phyloP scores from a whole-genome alignment of 371 early-diverging fungal genomes.

The Mortierella sp. region DNA sequence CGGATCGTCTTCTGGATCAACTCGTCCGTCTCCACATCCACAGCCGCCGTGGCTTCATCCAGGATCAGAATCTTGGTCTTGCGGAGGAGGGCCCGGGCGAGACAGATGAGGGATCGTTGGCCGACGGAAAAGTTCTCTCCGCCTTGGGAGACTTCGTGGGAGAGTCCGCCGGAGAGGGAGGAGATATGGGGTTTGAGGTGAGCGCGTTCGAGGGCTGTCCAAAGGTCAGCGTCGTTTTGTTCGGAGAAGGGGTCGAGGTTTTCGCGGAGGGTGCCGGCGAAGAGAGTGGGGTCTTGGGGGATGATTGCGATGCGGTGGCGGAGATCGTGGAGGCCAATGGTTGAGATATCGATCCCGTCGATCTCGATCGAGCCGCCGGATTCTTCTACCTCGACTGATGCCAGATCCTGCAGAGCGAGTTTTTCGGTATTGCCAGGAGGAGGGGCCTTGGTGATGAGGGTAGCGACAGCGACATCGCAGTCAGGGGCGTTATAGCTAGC shows the following conservation, averaged over 20 bases:
- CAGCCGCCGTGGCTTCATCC: conserved; percentile 86
- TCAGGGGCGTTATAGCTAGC: background rate
- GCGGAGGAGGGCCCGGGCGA: conserved; percentile 85
- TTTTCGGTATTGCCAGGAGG: background rate
- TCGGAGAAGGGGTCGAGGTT: conserved; percentile 79
- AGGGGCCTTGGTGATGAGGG: background rate
- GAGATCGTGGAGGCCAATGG: conserved; percentile 74
- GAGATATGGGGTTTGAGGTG: conserved; percentile 66
- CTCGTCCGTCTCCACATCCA: conserved; percentile 81
- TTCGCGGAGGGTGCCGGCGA: conserved; percentile 76
- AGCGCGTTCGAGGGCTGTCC: conserved; percentile 72
- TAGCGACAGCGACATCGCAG: background rate
- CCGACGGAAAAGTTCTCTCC: conserved; percentile 88
- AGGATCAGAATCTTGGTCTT: conserved; percentile 79
- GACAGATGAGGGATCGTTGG: conserved; percentile 86
- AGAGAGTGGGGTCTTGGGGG: conserved; percentile 81
- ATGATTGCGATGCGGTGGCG: conserved; percentile 83
- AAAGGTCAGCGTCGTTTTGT: conserved; percentile 73
- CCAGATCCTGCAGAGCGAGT: conserved; percentile 60
- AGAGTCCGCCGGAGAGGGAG: conserved; percentile 34
- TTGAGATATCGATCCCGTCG: conserved; percentile 73
- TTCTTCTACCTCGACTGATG: conserved; percentile 62
- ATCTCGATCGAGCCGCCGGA: conserved; percentile 67
- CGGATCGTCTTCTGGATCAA: conserved; percentile 84
- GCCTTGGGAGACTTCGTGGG: conserved; percentile 64